Evolutionary conservation across 1,139 yeast genomes (phyloP).

Genomic region (Lodderomyces theae): DNA sequence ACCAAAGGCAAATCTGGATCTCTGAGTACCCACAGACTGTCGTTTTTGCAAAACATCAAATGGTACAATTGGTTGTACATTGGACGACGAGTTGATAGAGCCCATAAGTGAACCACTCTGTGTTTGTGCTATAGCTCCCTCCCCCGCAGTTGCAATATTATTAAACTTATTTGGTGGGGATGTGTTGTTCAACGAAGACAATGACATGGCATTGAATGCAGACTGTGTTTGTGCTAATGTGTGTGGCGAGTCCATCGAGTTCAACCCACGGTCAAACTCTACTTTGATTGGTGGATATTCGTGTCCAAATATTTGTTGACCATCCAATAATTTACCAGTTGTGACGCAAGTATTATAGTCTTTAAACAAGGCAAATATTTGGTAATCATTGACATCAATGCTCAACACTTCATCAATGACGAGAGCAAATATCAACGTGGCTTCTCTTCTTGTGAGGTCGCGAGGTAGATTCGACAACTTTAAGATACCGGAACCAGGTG

Average conservation of each 20-base stretch:
- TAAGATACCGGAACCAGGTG: constrained; percentile 11
- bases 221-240: constrained; percentile 18
- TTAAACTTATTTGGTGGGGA: constrained; percentile 15
- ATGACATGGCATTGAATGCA: constrained; percentile 21
- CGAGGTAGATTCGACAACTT: constrained; percentile 47
- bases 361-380: constrained; percentile 63
- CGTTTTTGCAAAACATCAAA: constrained; percentile 32
- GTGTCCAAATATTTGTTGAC: constrained; percentile 61
- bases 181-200: constrained; percentile 17
- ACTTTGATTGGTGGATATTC: constrained; percentile 52
- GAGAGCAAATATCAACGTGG: constrained; percentile 71
- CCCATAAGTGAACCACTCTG: constrained; percentile 16
- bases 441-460: constrained; percentile 74
- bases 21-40: constrained; percentile 53
- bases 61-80: constrained; percentile 5
- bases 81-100: too few relatives aligned
- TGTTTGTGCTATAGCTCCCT: constrained; percentile 13
- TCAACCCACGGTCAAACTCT: constrained; percentile 26
- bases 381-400: constrained; percentile 53
- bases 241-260: constrained; percentile 15
- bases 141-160: neutral
- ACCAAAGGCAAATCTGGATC: constrained; percentile 68
- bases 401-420: constrained; percentile 65
- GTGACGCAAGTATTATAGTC: constrained; percentile 64
- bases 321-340: constrained; percentile 69